Base-by-base conservation (phyloP, 495 filamentous ascomycete species). In the Penicillium crystallinum region DNA sequence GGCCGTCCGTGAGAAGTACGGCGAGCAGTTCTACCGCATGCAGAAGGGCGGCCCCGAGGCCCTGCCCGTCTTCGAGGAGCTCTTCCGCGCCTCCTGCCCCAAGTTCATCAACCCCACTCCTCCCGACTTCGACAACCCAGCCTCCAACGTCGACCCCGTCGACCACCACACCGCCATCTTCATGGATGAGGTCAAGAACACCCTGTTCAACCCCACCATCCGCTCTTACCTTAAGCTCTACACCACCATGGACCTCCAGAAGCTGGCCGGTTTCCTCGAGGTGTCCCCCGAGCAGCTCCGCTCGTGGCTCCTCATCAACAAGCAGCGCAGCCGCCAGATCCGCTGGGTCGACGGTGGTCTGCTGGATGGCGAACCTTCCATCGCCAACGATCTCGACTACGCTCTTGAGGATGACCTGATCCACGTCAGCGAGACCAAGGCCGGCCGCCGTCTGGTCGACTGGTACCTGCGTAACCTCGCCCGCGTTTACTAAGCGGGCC, bases 171-270 rank as follows among this genome's bases (percentile, higher is more conserved):
- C 93, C 59, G 78, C 85, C 63, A 87, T 97, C 75, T 98, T 98
- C 78, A 97, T 98, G 92, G 90, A 96, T 54, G 93, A 97, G 77
- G 91, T 98, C 65, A 95, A 93, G 83, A 96, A 96, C 81, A 97
- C 96, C 75, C 86, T 85, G 76, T 84, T 77, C 67, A 89, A 87
- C 67, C 93, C 93, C 34, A 96, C 91, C 33, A 82, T 98, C 62
- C 95, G 92, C 76, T 96, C 91, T 47, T 98, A 97, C 78, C 82
- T 98, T 52, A 93, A 95, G 68, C 90, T 98, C 49, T 98, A 98
- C 80, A 97, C 95, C 35, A 98, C 95, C 55, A 97, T 97, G 90
- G 93, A 98, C 65, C 77, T 98, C 56, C 92, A 95, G 78, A 98
- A 98, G 76, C 82, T 98, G 48, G 92, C 93, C 49, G 91, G 90